Conservation (phyloP, 306 rosid genomes). For the Vicia sativa region DNA sequence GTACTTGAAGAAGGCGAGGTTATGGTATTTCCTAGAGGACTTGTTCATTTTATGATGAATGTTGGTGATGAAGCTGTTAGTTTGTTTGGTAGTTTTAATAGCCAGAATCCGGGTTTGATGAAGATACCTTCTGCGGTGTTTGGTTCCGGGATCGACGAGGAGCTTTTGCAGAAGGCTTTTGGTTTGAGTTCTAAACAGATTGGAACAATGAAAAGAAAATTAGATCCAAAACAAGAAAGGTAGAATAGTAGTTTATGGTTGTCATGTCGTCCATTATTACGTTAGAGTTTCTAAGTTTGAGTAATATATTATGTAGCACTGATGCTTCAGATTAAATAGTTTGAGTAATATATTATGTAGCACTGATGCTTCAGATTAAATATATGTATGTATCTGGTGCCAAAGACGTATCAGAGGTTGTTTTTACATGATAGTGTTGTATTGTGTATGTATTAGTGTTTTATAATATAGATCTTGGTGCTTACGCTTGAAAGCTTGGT, state of each 20-base stretch:
- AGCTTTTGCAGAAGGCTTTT: conserved; percentile 82
- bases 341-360: conserved; percentile 2
- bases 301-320: neutral
- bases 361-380: neutral
- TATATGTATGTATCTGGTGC: neutral
- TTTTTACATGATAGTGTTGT: neutral
- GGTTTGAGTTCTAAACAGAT: conserved; percentile 81
- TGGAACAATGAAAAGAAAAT: conserved; percentile 67
- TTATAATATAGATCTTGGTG: neutral
- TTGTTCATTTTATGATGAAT: conserved; percentile 86
- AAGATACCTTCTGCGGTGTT: conserved; percentile 78
- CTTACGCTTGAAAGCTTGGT: neutral
- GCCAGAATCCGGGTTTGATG: conserved; percentile 84
- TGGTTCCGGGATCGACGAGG: conserved; percentile 78
- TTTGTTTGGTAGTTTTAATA: conserved; percentile 79
- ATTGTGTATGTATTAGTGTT: neutral
- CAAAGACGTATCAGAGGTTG: no score
- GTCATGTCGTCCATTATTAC: neutral
- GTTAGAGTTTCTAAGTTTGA: no score
- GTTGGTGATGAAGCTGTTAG: conserved; percentile 73
- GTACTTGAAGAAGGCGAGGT: conserved; percentile 76
- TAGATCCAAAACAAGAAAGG: conserved; percentile 53
- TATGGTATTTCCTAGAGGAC: conserved; percentile 86
- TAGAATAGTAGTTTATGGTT: conserved; percentile 26
- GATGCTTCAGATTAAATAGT: neutral